Percentiles rank a stretch among this genome's conserved stretches.
Evolutionary conservation across 1,139 yeast genomes (phyloP).

Genomic region (Blastobotrys ciferrii): DNA sequence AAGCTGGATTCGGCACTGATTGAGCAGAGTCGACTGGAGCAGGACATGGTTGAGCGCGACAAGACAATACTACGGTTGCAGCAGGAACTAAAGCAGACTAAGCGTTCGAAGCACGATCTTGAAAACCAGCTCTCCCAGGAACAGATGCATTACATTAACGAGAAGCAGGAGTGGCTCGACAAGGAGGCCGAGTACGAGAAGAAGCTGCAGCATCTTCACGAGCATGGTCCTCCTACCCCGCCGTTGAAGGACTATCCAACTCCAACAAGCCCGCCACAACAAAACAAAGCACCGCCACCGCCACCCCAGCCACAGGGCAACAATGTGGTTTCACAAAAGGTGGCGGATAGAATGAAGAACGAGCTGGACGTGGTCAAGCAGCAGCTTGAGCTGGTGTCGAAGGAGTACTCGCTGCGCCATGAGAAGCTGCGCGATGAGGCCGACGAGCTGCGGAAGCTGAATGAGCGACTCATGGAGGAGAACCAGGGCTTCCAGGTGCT

Average conservation of each 20-base stretch:
- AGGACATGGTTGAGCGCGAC: slow-evolving; percentile 32
- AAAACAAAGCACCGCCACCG: slow-evolving; percentile 6
- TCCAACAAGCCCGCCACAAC: not conserved
- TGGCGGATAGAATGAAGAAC: slow-evolving; percentile 23
- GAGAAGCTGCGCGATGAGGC: slow-evolving; percentile 32
- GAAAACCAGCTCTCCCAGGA: slow-evolving; percentile 29
- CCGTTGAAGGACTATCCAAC: slow-evolving; percentile 1
- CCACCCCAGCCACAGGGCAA: slow-evolving; percentile 8
- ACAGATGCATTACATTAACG: slow-evolving; percentile 35
- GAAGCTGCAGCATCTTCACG: slow-evolving; percentile 17
- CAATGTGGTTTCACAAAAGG: slow-evolving; percentile 9
- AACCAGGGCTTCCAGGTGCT: slow-evolving; percentile 38
- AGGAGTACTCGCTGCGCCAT: slow-evolving; percentile 33
- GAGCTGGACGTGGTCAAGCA: slow-evolving; percentile 30
- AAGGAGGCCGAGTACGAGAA: slow-evolving; percentile 31
- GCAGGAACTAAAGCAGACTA: slow-evolving; percentile 26
- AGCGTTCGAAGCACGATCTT: slow-evolving; percentile 26
- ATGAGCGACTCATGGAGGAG: slow-evolving; percentile 34
- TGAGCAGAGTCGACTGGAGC: slow-evolving; percentile 32
- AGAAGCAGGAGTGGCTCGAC: slow-evolving; percentile 36
- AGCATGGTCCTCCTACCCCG: slow-evolving; percentile 2
- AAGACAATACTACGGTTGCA: slow-evolving; percentile 24
- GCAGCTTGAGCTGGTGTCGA: slow-evolving; percentile 34
- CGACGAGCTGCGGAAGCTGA: slow-evolving; percentile 29
- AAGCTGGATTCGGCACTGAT: slow-evolving; percentile 23